Evolutionary conservation across 768 basidiomycete genomes (phyloP).

Genomic region (Pulveroboletus sp.): DNA sequence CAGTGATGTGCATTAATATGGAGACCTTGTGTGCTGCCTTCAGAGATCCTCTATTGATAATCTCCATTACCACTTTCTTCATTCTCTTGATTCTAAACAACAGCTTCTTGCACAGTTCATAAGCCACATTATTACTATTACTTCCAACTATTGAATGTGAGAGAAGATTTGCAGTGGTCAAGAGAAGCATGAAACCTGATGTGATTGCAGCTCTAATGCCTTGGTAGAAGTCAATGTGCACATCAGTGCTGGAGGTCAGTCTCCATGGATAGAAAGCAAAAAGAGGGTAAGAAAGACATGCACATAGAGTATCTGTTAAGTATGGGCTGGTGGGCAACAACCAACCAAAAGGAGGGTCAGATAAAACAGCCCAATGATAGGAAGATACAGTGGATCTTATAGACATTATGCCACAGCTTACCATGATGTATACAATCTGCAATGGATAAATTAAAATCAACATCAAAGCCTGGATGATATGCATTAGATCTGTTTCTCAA

Average conservation of each 20-base stretch:
- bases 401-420: slow-evolving; percentile 82
- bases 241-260: slow-evolving; percentile 15
- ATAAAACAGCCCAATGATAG: not conserved
- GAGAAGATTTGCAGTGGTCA: slow-evolving; percentile 91
- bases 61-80: slow-evolving; percentile 94
- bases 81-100: slow-evolving; percentile 92
- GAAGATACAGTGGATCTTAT: slow-evolving; percentile 43
- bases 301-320: slow-evolving; percentile 86
- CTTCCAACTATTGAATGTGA: slow-evolving; percentile 97
- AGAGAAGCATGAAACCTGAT: slow-evolving; percentile 92
- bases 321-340: slow-evolving; percentile 96
- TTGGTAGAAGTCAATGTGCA: slow-evolving; percentile 83
- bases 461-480: slow-evolving; percentile 70
- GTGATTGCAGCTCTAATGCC: slow-evolving; percentile 90
- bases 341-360: slow-evolving; percentile 59
- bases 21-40: slow-evolving; percentile 88
- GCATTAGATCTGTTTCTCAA: slow-evolving; percentile 12
- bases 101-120: slow-evolving; percentile 88
- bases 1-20: slow-evolving; percentile 70
- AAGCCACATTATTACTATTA: slow-evolving; percentile 94
- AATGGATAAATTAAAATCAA: slow-evolving; percentile 92
- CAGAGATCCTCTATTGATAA: slow-evolving; percentile 89
- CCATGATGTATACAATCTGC: slow-evolving; percentile 84
- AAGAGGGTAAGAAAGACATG: too few relatives aligned
- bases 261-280: slow-evolving; percentile 14